Base-by-base conservation (phyloP, 306 rosid species). In the Castanea sativa region DNA sequence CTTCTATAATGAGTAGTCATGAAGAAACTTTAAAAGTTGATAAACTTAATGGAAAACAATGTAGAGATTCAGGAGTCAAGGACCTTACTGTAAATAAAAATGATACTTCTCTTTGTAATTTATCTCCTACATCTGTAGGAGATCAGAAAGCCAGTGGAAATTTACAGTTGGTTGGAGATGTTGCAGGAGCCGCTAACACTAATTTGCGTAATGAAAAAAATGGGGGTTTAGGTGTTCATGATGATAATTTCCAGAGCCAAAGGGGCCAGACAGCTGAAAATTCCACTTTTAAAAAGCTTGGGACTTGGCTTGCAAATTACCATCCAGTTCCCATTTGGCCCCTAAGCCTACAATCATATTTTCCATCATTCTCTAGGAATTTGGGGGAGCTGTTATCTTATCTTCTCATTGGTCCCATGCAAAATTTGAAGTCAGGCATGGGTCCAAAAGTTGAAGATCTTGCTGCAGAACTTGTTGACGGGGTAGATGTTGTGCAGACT, bases 391-490 rank as follows among this genome's bases (percentile, higher is more conserved):
- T 76, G 57, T 82, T 90, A 65, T 79, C 85, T 75, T 14, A 65
- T 84, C 78, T 80, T 74, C 71, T 90, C 64, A 75, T 77, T 73
- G 84, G 77, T 79, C 65, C 87, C 78, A 43, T 92, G 85, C 87
- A 84, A 79, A 86, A 83, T 70, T 76, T 91, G 76, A 85, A 79
- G 67, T 88, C 88, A 67, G 79, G 79, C 68, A 59, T 82, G 80
- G 83, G 85, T 77, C 74, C 83, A 2, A 78, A 88, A 72, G 82
- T 87, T 78, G 87, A 90, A 69, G 88, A 85, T 84, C 72, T 85
- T 77, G 85, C 81, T 73, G 81, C 90, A 76, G 93, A 86, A 84
- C 84, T 83, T 75, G 85, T 75, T 12, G 84, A 89, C 33, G 83
- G 77, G 76, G 76, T 72, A 32, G 83, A 81, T 88, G 69, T 77